Evolutionary conservation across 257 asterid species (phyloP), one percentile per base, ranked within the genome.

Genomic region (Rhazya stricta): DNA sequence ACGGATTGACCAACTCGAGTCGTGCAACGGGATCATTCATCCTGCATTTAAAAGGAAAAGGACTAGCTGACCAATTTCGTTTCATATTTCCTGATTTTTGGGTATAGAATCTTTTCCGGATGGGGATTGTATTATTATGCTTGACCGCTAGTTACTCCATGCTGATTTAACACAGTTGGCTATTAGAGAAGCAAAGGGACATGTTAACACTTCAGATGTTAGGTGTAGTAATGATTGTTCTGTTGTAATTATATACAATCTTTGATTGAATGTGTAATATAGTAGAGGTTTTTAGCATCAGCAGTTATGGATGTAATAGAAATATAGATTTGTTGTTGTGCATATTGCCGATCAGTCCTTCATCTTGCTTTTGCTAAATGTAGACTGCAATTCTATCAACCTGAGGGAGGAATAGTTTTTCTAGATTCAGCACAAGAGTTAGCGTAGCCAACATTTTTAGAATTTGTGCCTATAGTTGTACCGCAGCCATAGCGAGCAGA

Each of bases 41-140:
- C 94, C 91, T 3, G 91, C 81, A 73, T 92, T 94, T 69, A 86
- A 89, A 88, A 82, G 89, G 84, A 92, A 87, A 81, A 71, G 83
- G 54, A 74, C 74, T 29, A 70, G 63, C 84, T 86, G 81, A 88
- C 60, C 61, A 30, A 37, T 50, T 68, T 32, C 15, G 32, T 67
- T 18, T 42, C 36, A 51, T 36, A 57, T 57, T 75, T 58, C 13
- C 12, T 53, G 25, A 12, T 63, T 78, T 12, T 50, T 63, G 66
- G 42, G 74, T 78, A 30, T 6, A 62, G 56, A 30, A 7, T 63
- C 25, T 46, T 43, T 42, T 25, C 46, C 1, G 37, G 63, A 58
- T 27, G 76, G 62, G 54, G n/a, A 51, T 66, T 69, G 74, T 58
- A 50, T 36, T 61, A 30, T 37, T 51, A 1, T 66, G 74, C 37